Conservation (phyloP, 441 rosid species). For the Biscutella laevigata region DNA sequence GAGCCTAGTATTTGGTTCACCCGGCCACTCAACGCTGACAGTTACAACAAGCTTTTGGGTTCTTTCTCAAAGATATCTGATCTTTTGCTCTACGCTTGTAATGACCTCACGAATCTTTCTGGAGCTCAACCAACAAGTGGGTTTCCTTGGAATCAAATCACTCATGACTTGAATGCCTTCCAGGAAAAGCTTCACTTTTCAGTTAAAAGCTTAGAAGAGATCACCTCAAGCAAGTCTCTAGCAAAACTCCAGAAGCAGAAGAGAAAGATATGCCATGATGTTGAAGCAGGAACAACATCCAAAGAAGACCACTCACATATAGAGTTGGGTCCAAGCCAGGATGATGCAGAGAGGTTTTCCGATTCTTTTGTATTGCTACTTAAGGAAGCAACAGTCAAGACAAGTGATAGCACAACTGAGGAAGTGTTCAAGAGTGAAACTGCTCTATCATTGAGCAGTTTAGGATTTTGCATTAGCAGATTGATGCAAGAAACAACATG, state of each 20-base stretch:
- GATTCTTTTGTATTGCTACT: conserved; percentile 19
- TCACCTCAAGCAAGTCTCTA: conserved; percentile 25
- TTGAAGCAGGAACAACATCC: conserved; percentile 39
- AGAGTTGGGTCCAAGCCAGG: conserved; percentile 26
- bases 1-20: conserved; percentile 62
- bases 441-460: conserved; percentile 32
- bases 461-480: conserved; percentile 52
- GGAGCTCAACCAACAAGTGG: conserved; percentile 17
- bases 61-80: conserved; percentile 38
- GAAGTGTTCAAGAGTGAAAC: conserved; percentile 36
- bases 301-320: conserved; percentile 1
- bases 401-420: conserved; percentile 25
- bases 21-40: conserved; percentile 37
- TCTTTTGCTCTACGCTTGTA: conserved; percentile 33
- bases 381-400: conserved; percentile 22
- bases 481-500: conserved; percentile 41
- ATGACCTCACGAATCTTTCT: conserved; percentile 29
- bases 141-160: conserved; percentile 27
- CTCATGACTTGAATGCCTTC: conserved; percentile 36
- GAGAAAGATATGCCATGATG: conserved; percentile 32
- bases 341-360: conserved; percentile 24
- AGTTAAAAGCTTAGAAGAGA: conserved; percentile 37
- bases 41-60: conserved; percentile 34
- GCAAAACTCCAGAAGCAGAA: conserved; percentile 27
- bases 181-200: conserved; percentile 29